Base-by-base conservation (phyloP, 345 rosid genomes). In the Heritiera fomes region DNA sequence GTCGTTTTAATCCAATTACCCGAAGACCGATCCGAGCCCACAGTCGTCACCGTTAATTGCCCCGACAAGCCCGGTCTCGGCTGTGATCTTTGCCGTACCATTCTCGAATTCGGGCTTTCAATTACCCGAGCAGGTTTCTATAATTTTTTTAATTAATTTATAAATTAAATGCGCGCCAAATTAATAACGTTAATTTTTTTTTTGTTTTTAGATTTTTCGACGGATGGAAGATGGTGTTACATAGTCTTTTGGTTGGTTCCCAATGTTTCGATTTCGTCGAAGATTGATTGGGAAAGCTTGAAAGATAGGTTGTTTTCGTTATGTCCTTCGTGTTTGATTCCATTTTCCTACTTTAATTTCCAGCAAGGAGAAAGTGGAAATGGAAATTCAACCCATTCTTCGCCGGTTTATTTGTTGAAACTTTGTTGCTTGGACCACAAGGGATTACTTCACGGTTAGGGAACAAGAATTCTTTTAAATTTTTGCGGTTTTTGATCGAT, bases 31-130 rank as follows among this genome's bases (percentile, higher is more conserved):
- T 82, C 78, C 60, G 90, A 87, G 49, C 89, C 93, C 50, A 82
- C 79, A 60, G 80, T 90, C 60, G 84, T 91, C 75, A 90, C 95
- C 78, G 89, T 93, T 40, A 93, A 90, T 80, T 93, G 98, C 59
- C 95, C 98, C 1, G 95, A 93, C 79, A 87, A 93, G 78, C 84
- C 91, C 3, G 98, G 95, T 75, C 92, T 93, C 4, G 98, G 95
- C 75, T 93, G 93, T 56, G 93, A 91, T 78, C 86, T 93, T 67
- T 90, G 92, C 81, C 77, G 94, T 7, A 93, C 86, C 68, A 80
- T 91, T 73, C 94, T 93, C 73, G 93, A 89, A 80, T 90, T 93
- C 23, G 98, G 95, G 71, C 89, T 93, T 61, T 84, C 78, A 74
- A 88, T 93, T 6, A 84, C 85, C 53, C 82, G 89, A 71, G 95